These are phyloP conservation scores for Leccinum olivaceopallidum DNA, from an alignment of 768 basidiomycete species.

Conservation along the genomic window DNA sequence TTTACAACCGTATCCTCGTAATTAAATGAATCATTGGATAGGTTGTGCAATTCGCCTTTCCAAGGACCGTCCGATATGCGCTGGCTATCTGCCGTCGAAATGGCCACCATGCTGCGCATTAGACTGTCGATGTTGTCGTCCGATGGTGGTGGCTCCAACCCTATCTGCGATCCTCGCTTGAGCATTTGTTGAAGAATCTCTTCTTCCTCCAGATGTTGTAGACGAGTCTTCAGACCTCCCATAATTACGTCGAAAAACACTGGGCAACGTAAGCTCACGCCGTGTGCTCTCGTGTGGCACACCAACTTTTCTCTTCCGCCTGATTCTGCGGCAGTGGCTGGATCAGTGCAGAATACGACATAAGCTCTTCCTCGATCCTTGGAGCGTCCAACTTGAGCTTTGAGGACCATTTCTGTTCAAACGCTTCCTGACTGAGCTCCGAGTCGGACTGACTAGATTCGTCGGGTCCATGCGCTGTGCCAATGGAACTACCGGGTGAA, in stretches of 20 bases:
- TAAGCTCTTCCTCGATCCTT: constrained; percentile 39
- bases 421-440: constrained; percentile 38
- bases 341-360: constrained; percentile 34
- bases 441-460: constrained; percentile 44
- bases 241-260: constrained; percentile 41
- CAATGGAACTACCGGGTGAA: constrained; percentile 48
- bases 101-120: constrained; percentile 42
- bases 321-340: constrained; percentile 32
- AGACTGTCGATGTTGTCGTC: constrained; percentile 40
- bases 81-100: constrained; percentile 17
- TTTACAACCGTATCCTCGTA: constrained; percentile 29
- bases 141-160: constrained; percentile 37
- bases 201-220: constrained; percentile 45
- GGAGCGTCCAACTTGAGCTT: constrained; percentile 36
- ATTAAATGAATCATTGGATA: constrained; percentile 21
- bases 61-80: constrained; percentile 33
- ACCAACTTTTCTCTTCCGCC: constrained; percentile 43
- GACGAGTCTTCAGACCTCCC: constrained; percentile 35
- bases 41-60: constrained; percentile 20
- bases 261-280: constrained; percentile 19
- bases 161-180: constrained; percentile 37
- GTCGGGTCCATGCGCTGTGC: constrained; percentile 47
- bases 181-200: constrained; percentile 42
- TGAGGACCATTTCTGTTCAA: constrained; percentile 37
- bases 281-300: background rate